Evolutionary conservation across 306 rosid genomes (phyloP), one percentile per base, ranked within the genome.

Genomic region (Urtica urens): DNA sequence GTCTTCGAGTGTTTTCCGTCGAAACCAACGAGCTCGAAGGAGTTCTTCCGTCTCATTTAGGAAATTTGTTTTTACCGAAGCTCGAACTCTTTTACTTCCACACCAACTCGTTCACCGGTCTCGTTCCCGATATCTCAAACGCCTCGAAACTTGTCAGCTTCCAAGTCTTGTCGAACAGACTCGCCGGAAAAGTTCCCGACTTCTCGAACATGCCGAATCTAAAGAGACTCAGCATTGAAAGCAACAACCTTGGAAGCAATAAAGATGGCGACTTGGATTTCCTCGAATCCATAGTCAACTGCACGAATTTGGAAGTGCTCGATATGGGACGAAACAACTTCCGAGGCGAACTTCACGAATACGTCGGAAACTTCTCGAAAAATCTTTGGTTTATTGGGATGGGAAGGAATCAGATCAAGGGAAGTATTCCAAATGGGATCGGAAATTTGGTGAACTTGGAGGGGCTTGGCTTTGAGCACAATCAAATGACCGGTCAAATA

Each of bases 331-430:
- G 9, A 27, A 65, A 71, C 44, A 60, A 71, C 20, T 53, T 71
- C 39, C 53, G 42, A 26, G 72, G 77, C 16, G n/a, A 1, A 20
- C 40, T 71, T 1, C 77, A 71, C 11, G 54, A 64, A 17, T 41
- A 39, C n/a, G 16, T 71, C 2, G 22, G 61, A 46, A 71, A 65
- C 43, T 44, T 65, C 57, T 65, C 72, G 3, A 46, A 41, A 14
- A 62, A 6, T 13, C 66, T 72, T 19, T 20, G n/a, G 20, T 0
- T 4, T 0, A 18, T 61, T 1, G 29, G 5, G 5, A 8, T 52
- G 2, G 55, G 54, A 6, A 3, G 46, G 23, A 72, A 61, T 51
- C 9, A 11, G 2, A 47, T 72, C 4, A n/a, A 13, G 2, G 78
- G 73, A 45, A 45, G 11, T 6, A 66, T 66, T 46, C 69, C 70